Conservation (phyloP, 495 filamentous ascomycete species). For the Stereocaulon alpinum region DNA sequence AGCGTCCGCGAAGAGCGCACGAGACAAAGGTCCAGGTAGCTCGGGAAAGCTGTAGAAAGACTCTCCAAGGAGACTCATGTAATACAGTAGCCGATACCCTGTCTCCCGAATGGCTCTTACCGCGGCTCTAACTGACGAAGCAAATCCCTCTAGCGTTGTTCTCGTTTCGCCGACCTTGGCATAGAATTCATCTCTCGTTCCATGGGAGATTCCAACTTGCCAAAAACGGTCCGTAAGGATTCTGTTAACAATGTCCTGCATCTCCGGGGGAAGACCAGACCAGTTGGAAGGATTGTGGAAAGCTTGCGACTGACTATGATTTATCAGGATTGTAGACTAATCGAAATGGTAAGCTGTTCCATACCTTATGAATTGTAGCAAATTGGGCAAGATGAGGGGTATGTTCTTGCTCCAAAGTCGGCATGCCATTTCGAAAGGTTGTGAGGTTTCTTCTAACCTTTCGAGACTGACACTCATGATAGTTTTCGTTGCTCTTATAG, state of each 20-base stretch:
- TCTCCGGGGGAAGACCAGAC: constrained; percentile 65
- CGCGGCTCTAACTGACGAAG: constrained; percentile 80
- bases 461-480: constrained; percentile 86
- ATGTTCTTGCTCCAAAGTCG: constrained; percentile 75
- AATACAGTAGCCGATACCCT: constrained; percentile 86
- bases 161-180: constrained; percentile 81
- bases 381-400: constrained; percentile 70
- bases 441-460: constrained; percentile 59
- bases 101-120: constrained; percentile 83
- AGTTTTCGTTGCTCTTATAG: constrained; percentile 76
- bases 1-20: constrained; percentile 76
- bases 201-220: constrained; percentile 94
- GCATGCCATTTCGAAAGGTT: constrained; percentile 59
- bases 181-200: constrained; percentile 93
- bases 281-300: constrained; percentile 84
- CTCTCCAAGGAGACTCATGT: constrained; percentile 77
- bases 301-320: constrained; percentile 71
- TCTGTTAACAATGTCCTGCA: constrained; percentile 64
- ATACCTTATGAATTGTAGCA: constrained; percentile 75
- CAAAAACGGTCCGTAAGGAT: constrained; percentile 95
- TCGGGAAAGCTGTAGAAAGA: constrained; percentile 83
- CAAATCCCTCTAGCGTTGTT: constrained; percentile 82
- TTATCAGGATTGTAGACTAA: constrained; percentile 13
- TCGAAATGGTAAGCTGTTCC: constrained; percentile 16
- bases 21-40: constrained; percentile 71